Evolutionary conservation across 129 eudicot species (phyloP).

Genomic region (Deinandra increscens): DNA sequence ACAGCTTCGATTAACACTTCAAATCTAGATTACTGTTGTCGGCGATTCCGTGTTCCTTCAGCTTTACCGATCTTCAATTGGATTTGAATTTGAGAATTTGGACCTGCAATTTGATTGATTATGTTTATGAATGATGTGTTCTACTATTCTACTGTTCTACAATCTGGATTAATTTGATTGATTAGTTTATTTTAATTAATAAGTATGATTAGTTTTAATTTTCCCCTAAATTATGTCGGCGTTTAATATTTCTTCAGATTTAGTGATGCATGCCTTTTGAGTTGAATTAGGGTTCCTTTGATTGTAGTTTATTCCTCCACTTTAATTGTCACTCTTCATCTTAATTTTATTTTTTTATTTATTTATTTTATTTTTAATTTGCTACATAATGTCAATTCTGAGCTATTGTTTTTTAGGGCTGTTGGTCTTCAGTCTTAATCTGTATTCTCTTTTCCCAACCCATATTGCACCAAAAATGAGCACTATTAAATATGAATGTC

Average conservation of each 20-base stretch:
- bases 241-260: slow-evolving; percentile 31
- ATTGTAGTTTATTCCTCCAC: slow-evolving; percentile 27
- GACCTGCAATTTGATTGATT: slow-evolving; percentile 18
- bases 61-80: slow-evolving; percentile 18
- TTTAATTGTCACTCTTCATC: slow-evolving; percentile 30
- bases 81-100: slow-evolving; percentile 28
- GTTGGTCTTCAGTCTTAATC: slow-evolving; percentile 39
- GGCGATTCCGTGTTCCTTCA: slow-evolving; percentile 27
- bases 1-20: slow-evolving; percentile 6
- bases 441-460: slow-evolving; percentile 10
- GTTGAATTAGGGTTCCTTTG: slow-evolving; percentile 26
- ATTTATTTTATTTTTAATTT: not conserved
- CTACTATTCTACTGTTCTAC: slow-evolving; percentile 23
- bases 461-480: not conserved
- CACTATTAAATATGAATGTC: not conserved
- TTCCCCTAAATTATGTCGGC: slow-evolving; percentile 37
- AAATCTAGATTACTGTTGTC: slow-evolving; percentile 22
- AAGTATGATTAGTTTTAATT: slow-evolving; percentile 18
- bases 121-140: slow-evolving; percentile 17
- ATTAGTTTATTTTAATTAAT: slow-evolving; percentile 22
- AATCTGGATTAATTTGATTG: slow-evolving; percentile 27
- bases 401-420: slow-evolving; percentile 31
- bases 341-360: not conserved
- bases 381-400: slow-evolving; percentile 34
- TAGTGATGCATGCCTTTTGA: slow-evolving; percentile 32